Base-by-base conservation (phyloP, 805 yeast genomes). In the Candida krabiensis region DNA sequence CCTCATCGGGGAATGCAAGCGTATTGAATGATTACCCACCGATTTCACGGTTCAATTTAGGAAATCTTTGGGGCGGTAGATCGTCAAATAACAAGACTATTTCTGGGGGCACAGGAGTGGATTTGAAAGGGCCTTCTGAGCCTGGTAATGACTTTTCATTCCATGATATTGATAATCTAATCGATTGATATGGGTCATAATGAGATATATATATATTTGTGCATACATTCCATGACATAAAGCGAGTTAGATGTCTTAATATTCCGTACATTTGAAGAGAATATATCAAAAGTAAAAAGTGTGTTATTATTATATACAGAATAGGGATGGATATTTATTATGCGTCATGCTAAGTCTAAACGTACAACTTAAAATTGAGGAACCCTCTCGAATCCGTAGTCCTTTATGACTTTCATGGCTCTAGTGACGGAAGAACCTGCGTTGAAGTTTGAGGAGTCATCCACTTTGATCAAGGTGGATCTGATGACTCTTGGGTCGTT, bases 401-500 rank as follows among this genome's bases (percentile, higher is more conserved):
- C 50, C 16, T 44, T 44, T 22, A 61, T 44, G 12, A 55, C 49
- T 33, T 46, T 45, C 25, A 55, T 41, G 12, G 65, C 65, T 47
- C 77, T 75, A 37, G 77, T 76, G 37, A 79, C 63, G 1, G 88
- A 77, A 17, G 79, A 64, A 15, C 82, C 80, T 13, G 73, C 70
- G 46, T 79, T 80, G 41, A 81, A 67, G 26, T 65, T 66, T 45
- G 71, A 69, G 23, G 63, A 65, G 46, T 77, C 73, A 48, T 77
- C 72, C 37, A 80, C 80, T 59, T 79, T 86, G 38, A 84, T 72
- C 25, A 90, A 72, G 40, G 79, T 76, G 16, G 91, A 78, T 58
- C 96, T 76, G 43, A 91, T 77, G 46, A 93, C 83, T 66, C 98
- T 83, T 19, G 98, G 97, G 61, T 91, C 99, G 43, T 80, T 77